Conservation (phyloP, 2,329 filamentous ascomycete genomes). For the Chaetoscypha palmicola region DNA sequence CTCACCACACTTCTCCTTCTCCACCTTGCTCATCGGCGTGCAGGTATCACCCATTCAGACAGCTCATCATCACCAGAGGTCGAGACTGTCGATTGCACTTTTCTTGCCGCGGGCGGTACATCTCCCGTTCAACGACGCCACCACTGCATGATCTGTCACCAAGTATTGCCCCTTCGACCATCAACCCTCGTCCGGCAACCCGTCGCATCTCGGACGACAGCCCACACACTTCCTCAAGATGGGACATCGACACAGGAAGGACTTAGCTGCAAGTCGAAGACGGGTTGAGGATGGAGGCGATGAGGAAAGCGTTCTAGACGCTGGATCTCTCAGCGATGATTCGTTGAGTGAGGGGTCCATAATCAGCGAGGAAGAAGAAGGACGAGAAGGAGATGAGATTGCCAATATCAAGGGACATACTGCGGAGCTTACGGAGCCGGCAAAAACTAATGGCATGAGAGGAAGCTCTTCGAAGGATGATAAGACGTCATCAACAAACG, state of each 20-base stretch:
- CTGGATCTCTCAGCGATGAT: slow-evolving; percentile 55
- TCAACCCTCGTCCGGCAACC: slow-evolving; percentile 28
- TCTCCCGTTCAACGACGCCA: slow-evolving; percentile 25
- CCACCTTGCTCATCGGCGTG: slow-evolving; percentile 25
- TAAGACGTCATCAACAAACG: slow-evolving; percentile 24
- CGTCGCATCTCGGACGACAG: slow-evolving; percentile 29
- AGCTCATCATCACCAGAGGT: slow-evolving; percentile 17
- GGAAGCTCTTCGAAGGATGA: slow-evolving; percentile 27
- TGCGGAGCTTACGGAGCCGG: slow-evolving; percentile 30
- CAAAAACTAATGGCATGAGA: slow-evolving; percentile 32
- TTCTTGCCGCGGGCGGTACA: slow-evolving; percentile 31
- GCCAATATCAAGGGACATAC: slow-evolving; percentile 56
- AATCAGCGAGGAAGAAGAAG: slow-evolving; percentile 54
- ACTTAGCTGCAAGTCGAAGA: slow-evolving; percentile 59
- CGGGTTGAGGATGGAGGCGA: slow-evolving; percentile 65
- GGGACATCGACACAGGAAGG: slow-evolving; percentile 53
- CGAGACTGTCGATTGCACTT: slow-evolving; percentile 19
- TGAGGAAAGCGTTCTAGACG: slow-evolving; percentile 53
- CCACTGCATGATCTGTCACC: slow-evolving; percentile 31
- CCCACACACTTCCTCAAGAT: slow-evolving; percentile 33
- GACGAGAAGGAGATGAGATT: slow-evolving; percentile 55
- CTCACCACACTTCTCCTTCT: slow-evolving; percentile 18
- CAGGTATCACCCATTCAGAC: slow-evolving; percentile 27
- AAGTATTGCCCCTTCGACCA: slow-evolving; percentile 26
- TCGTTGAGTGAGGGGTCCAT: slow-evolving; percentile 59